Percentiles rank a stretch among this genome's conserved stretches.
Conservation (phyloP, 305 asterid species). For the Solanum hybrid region DNA sequence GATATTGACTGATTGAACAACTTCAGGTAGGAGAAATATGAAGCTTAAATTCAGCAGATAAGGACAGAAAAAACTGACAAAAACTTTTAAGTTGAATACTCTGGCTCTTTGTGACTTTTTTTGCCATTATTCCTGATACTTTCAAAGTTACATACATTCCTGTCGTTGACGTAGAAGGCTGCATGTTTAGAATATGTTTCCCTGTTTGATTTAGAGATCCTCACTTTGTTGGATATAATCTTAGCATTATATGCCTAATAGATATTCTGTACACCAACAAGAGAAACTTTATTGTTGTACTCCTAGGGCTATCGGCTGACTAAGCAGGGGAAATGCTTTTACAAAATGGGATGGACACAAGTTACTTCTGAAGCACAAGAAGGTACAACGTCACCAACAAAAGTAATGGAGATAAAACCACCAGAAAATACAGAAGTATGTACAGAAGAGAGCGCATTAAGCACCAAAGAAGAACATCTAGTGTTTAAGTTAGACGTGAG, state of each 20-base stretch:
- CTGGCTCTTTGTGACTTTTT: neutral
- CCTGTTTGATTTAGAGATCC: neutral
- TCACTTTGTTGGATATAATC: neutral
- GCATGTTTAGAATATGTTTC: neutral
- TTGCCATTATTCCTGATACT: neutral
- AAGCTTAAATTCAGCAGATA: neutral
- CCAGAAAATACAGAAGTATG: conserved; percentile 15
- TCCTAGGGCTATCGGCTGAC: conserved; percentile 70
- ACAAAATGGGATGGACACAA: conserved; percentile 60
- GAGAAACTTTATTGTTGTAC: neutral
- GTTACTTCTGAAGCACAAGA: conserved; percentile 47
- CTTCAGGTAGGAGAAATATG: neutral
- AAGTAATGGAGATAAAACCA: conserved; percentile 56
- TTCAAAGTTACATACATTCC: neutral
- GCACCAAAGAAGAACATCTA: conserved; percentile 32
- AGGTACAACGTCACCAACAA: conserved; percentile 53
- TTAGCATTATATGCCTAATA: neutral
- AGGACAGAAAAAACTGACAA: neutral
- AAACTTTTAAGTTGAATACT: neutral
- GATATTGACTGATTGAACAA: neutral
- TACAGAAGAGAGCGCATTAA: conserved; percentile 6
- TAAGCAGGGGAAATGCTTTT: conserved; percentile 58
- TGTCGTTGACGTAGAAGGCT: neutral
- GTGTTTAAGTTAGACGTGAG: conserved; percentile 65
- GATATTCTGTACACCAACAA: neutral